These are phyloP conservation scores for Phytophthora capsici DNA, from an alignment of 352 stramenopile genomes.

Conservation along the genomic window DNA sequence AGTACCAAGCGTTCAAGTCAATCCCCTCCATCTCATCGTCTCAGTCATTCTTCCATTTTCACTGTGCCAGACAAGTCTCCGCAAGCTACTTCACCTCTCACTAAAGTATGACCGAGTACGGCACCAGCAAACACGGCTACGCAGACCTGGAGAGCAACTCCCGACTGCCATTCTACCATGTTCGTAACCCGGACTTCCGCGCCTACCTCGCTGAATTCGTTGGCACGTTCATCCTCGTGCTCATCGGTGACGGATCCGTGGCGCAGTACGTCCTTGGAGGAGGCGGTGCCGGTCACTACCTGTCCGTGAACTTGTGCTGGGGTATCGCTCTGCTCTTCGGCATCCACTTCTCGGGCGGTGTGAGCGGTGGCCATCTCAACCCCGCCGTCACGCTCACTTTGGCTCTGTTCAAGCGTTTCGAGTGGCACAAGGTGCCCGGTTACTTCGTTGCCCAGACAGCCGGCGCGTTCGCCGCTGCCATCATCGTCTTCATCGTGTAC, in stretches of 20 bases:
- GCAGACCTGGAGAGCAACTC: conserved; percentile 38
- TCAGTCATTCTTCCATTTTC: conserved; percentile 37
- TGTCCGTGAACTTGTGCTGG: conserved; percentile 62
- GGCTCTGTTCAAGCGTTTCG: conserved; percentile 57
- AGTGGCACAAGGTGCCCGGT: conserved; percentile 58
- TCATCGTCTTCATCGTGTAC: conserved; percentile 64
- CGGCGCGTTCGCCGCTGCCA: conserved; percentile 51
- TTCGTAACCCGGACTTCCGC: conserved; percentile 49
- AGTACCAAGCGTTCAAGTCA: conserved; percentile 5
- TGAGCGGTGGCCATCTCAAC: conserved; percentile 71
- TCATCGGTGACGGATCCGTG: conserved; percentile 65
- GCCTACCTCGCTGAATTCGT: conserved; percentile 72
- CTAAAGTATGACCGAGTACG: conserved; percentile 44
- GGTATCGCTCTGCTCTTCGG: conserved; percentile 67
- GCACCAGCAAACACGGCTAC: conserved; percentile 38
- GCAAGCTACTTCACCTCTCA: background rate
- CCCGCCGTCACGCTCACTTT: conserved; percentile 63
- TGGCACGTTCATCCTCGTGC: conserved; percentile 67
- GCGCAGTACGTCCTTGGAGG: conserved; percentile 62
- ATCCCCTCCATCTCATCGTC: background rate
- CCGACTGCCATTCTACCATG: conserved; percentile 41
- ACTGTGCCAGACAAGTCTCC: conserved; percentile 10
- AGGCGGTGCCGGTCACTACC: conserved; percentile 54
- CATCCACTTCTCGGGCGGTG: conserved; percentile 59
- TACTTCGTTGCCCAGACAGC: conserved; percentile 59